Base-by-base conservation (phyloP, 129 eudicot genomes). In the Scalesia atractyloides region DNA sequence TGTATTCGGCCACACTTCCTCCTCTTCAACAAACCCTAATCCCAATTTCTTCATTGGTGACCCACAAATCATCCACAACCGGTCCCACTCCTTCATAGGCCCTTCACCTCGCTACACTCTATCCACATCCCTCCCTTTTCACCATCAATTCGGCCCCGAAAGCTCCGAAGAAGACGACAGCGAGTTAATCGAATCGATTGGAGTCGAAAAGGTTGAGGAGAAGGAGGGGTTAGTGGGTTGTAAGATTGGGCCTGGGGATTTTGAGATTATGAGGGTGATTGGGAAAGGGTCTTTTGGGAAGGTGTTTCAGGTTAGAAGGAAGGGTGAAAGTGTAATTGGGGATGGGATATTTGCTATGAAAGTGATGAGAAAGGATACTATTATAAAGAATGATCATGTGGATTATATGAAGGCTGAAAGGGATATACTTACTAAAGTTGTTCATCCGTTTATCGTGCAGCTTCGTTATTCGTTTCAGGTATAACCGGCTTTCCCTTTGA, bases 391-490 rank as follows among this genome's bases (percentile, higher is more conserved):
- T 69, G 90, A 94, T 72, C 98, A 94, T 84, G 96, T 90, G 14
- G 98, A 90, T 87, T 94, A 94, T 56, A 94, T 94, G 98, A 90
- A 80, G 64, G 98, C 96, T 26, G 96, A 88, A 82, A 86, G 96
- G 75, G 96, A 88, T 88, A 94, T 94, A 82, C 96, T 94, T 19
- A 94, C 97, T 12, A 94, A 94, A 82, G 97, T 94, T 57, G 89
- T 84, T 60, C 96, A 94, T 80, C 97, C 97, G 10, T 94, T 94
- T 56, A 85, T 94, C 68, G 97, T 94, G 14, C 98, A 84, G 75
- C 97, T 94, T 56, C 87, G 93, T 17, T 94, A 88, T 76, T 94
- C 98, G 41, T 94, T 94, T 86, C 98, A 94, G 98, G 97, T 94
- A 41, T 41, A 41, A 6, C 46, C 46, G 46, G 46, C 46, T 41